Base-by-base conservation (phyloP, 2,329 filamentous ascomycete species). In the Lasiodiplodia hormozganensis region DNA sequence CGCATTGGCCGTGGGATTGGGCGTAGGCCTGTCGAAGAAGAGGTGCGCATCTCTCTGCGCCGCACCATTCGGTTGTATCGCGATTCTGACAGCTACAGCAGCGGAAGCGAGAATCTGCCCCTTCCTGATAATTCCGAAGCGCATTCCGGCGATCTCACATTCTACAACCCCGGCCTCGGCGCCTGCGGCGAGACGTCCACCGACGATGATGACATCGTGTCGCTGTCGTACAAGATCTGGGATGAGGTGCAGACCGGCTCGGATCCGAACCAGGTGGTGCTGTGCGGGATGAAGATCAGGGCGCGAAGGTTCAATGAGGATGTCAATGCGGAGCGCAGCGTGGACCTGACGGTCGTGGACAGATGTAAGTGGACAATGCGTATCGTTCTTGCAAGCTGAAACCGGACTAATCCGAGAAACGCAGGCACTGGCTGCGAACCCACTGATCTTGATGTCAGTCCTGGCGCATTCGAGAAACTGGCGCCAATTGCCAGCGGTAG, bases 241-340 rank as follows among this genome's bases (percentile, higher is more conserved):
- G 91, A 94, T 76, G 84, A 87, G 0, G 82, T 82, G 1, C 79
- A 81, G 58, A 80, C 77, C 4, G 84, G 82, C 28, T 34, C 56
- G 11, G 77, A 84, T 70, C 82, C 85, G 0, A 93, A 92, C 75
- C 76, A 81, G 14, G 92, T 92, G 72, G 87, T 88, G 1, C 78
- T 92, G 1, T 95, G 92, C 74, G 89, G 89, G 2, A 82, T 83
- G 73, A 88, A 84, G 76, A 86, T 96, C n/a, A 83, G 89, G 31
- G 85, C 92, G 34, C 82, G 79, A 57, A 81, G 89, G 68, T 80
- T 81, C 40, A 75, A 83, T 70, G 77, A 81, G 7, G 77, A 81
- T 11, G 81, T 81, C n/a, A 83, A 82, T 2, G 82, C 80, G 60
- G 75, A 76, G 69, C 76, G 76, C 70, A 89, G 84, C 51, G 83